phyloP scores from a whole-genome alignment of 768 basidiomycete species.

The Boletus eberwhitei region DNA sequence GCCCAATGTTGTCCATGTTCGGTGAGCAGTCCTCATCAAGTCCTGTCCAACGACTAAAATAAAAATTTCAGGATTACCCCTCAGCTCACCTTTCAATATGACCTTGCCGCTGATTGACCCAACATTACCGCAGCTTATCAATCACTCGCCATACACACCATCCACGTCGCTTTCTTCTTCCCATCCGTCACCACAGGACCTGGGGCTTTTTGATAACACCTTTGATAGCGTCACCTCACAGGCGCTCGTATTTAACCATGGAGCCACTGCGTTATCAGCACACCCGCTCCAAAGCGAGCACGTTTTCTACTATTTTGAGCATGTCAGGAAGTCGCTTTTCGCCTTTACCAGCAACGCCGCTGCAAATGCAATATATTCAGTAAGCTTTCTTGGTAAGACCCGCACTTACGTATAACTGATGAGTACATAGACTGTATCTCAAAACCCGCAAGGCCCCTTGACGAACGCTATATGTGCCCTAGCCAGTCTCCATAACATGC shows the following conservation, averaged over 20 bases:
- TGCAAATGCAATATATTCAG: constrained; percentile 62
- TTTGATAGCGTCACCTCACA: constrained; percentile 36
- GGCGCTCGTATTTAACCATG: constrained; percentile 27
- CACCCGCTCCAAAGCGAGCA: constrained; percentile 53
- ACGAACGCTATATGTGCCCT: constrained; percentile 76
- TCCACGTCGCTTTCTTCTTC: constrained; percentile 33
- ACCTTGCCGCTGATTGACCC: constrained; percentile 28
- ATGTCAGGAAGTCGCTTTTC: constrained; percentile 64
- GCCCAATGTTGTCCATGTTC: constrained; percentile 29
- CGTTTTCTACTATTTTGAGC: constrained; percentile 72
- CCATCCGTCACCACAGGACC: constrained; percentile 33
- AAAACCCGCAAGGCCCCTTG: constrained; percentile 68
- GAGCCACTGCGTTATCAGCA: constrained; percentile 26
- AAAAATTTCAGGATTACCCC: constrained; percentile 18
- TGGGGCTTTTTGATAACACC: constrained; percentile 29
- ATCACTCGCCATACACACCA: constrained; percentile 34
- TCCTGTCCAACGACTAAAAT: constrained; percentile 11
- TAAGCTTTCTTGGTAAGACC: constrained; percentile 35
- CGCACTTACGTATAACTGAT: constrained; percentile 16
- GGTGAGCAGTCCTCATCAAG: constrained; percentile 16
- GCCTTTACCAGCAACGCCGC: constrained; percentile 61
- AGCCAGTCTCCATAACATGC: constrained; percentile 64
- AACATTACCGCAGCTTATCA: constrained; percentile 26
- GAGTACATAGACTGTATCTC: constrained; percentile 42
- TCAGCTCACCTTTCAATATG: constrained; percentile 32